A percentile compares a stretch with the other conserved stretches of the same genome.
Conservation (phyloP, 306 rosid genomes). For the Quercus suber region DNA sequence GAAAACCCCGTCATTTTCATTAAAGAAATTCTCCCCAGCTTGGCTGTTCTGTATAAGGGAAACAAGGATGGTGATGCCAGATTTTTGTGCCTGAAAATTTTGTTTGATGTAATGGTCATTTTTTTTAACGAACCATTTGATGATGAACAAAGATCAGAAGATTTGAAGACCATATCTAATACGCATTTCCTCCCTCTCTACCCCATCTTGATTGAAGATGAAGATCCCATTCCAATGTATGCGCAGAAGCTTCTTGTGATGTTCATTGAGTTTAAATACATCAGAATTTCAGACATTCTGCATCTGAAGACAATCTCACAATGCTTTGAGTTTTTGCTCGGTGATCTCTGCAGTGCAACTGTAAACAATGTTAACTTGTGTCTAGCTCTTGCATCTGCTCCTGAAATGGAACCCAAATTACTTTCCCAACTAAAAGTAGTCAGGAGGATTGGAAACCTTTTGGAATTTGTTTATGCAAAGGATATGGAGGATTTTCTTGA, state of each 20-base stretch:
- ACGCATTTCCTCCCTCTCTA: slow-evolving; percentile 84
- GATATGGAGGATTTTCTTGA: slow-evolving; percentile 93
- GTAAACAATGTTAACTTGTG: slow-evolving; percentile 82
- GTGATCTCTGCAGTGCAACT: slow-evolving; percentile 89
- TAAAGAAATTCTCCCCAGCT: slow-evolving; percentile 83
- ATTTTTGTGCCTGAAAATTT: slow-evolving; percentile 86
- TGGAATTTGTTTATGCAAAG: slow-evolving; percentile 81
- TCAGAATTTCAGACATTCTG: slow-evolving; percentile 78
- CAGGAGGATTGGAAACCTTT: slow-evolving; percentile 80
- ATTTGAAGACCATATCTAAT: slow-evolving; percentile 67
- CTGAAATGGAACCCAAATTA: slow-evolving; percentile 90
- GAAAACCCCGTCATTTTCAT: slow-evolving; percentile 67
- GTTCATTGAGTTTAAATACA: slow-evolving; percentile 69
- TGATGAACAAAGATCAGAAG: slow-evolving; percentile 62
- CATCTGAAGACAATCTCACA: slow-evolving; percentile 88
- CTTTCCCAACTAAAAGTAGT: slow-evolving; percentile 92
- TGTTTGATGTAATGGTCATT: slow-evolving; percentile 77
- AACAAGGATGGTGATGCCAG: slow-evolving; percentile 98
- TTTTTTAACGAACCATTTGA: slow-evolving; percentile 71
- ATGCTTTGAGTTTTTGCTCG: slow-evolving; percentile 93
- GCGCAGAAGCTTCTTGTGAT: slow-evolving; percentile 99
- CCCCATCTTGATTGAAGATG: slow-evolving; percentile 87
- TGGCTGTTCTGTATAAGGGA: slow-evolving; percentile 84
- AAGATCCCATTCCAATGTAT: slow-evolving; percentile 91
- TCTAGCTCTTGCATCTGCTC: slow-evolving; percentile 87